Base-by-base conservation (phyloP, 1,139 yeast species). In the Debaryomycetaceae sp. region DNA sequence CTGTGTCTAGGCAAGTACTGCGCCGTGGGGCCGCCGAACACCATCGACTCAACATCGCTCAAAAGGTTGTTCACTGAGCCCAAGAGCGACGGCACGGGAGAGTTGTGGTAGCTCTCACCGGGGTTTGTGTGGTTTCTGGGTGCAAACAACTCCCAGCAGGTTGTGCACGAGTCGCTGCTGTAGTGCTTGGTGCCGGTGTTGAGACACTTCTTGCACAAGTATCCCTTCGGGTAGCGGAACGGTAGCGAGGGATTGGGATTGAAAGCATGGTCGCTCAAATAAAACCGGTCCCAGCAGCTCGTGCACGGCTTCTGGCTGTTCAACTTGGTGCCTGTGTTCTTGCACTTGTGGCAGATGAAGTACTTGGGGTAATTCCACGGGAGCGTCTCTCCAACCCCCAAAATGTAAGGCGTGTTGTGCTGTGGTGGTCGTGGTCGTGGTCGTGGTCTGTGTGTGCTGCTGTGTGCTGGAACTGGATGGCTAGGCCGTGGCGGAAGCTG, bases 61-160 rank as follows among this genome's bases (percentile, higher is more conserved):
- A 27, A 7, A 27, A 27, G 11, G 31, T 11, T 7, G 31, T 4
- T 27, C 11, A 27, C 31, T 3, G 31, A 27, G 31, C 11, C 31
- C 11, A 27, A 7, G 4, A 27, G 8, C 8, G 31, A 27, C 8
- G 31, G 11, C 11, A 7, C 31, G 11, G 11, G 11, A 11, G 11
- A 3, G 8, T 7, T 27, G 8, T 27, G 31, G 31, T 27, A 27
- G 8, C 11, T 4, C 3, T 4, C 31, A 8, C 11, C 11, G 11
- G 4, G 8, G 4, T 27, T 2, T 4, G 31, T 11, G 11, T 8
- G 34, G 53, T 69, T 69, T 38, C 73, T 57, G 3, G 78, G 81
- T 2, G 83, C 83, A 61, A 84, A 89, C 45, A 63, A 55, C 29
- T 74, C 78, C 76, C 77, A 73, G 53, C 78, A 73, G 24, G 55